Base-by-base conservation (phyloP, 164 flowering plant species). In the Dillenia turbinata region DNA sequence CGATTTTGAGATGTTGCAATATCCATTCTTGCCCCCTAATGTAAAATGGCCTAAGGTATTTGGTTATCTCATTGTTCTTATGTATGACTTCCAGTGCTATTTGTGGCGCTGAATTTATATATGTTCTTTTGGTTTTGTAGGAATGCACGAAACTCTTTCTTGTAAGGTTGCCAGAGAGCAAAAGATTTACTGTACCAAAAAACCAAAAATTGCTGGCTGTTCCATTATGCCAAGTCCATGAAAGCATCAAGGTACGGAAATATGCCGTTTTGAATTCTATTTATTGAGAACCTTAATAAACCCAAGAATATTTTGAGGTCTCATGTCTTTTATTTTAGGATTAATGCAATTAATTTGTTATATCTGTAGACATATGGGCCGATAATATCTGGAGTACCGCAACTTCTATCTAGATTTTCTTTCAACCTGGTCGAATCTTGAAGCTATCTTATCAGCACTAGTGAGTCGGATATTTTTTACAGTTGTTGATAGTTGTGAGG, bases 91-190 rank as follows among this genome's bases (percentile, higher is more conserved):
- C 47, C 43, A 50, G 26, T 33, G 40, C 16, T 60, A 55, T n/a
- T 54, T 33, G 54, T 58, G 43, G 12, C 15, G 9, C 12, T 48
- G 15, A 14, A 10, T 16, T 14, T 55, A n/a, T 44, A 56, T 66
- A 1, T 54, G 24, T 0, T 56, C 46, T 3, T 64, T 48, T 57
- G 22, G 1, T 65, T 54, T 22, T 79, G 33, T 61, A 90, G 97
- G 95, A 90, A 60, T 86, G 95, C 79, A 77, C 68, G 8, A 90
- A 90, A 67, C 81, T 90, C 59, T 90, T 78, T 63, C 82, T 90
- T 50, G 87, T 88, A 16, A 87, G 66, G 76, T 74, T 86, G 61
- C 92, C 88, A 10, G 59, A 1, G 45, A 81, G 75, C 62, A 67
- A 64, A 57, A 79, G 68, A 69, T 85, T 90, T 59, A 73, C 68